phyloP scores from a whole-genome alignment of 805 yeast genomes.

The Pichia cephalocereana region DNA sequence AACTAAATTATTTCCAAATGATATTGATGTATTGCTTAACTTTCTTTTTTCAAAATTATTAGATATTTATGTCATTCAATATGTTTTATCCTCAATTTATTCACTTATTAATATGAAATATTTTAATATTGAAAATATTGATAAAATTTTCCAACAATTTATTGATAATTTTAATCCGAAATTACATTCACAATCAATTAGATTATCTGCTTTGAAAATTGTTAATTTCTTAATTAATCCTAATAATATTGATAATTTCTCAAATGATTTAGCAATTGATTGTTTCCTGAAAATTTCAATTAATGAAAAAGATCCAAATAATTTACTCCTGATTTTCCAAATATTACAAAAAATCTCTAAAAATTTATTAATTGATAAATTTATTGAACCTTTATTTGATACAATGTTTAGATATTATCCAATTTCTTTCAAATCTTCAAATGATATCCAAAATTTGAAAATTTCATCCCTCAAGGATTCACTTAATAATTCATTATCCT shows the following conservation, averaged over 20 bases:
- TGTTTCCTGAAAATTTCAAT: constrained; percentile 60
- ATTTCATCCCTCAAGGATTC: constrained; percentile 58
- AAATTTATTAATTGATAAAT: constrained; percentile 31
- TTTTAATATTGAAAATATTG: constrained; percentile 30
- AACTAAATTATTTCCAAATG: constrained; percentile 30
- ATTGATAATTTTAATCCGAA: constrained; percentile 42
- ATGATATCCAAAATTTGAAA: constrained; percentile 79
- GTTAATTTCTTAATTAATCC: constrained; percentile 29
- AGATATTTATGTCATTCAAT: constrained; percentile 46
- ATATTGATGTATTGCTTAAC: constrained; percentile 38
- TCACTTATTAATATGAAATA: constrained; percentile 45
- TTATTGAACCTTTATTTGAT: constrained; percentile 69
- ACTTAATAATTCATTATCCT: constrained; percentile 53
- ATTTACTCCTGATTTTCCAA: constrained; percentile 61
- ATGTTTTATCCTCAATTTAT: constrained; percentile 45
- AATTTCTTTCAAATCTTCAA: constrained; percentile 88
- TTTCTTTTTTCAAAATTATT: constrained; percentile 62
- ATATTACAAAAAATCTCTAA: constrained; percentile 41
- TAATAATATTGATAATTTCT: constrained; percentile 2
- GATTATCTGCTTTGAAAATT: constrained; percentile 51
- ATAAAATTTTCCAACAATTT: constrained; percentile 30
- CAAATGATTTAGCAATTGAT: constrained; percentile 37
- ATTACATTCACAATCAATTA: constrained; percentile 48
- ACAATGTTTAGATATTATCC: constrained; percentile 93
- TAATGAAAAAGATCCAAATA: constrained; percentile 93